These are phyloP conservation scores for Pueraria montana DNA, from an alignment of 306 rosid species.

Conservation along the genomic window DNA sequence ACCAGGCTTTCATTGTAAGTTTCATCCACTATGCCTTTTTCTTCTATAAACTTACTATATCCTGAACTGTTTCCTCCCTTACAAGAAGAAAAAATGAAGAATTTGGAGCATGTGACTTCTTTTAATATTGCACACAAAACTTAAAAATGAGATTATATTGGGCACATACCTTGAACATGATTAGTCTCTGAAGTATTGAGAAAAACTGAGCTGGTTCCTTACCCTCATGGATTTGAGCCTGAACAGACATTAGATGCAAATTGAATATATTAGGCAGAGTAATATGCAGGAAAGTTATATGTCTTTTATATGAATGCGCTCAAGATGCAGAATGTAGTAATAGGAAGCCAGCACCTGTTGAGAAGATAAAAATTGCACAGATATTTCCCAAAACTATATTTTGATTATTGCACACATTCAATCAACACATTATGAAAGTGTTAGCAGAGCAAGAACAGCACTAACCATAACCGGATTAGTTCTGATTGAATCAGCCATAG, in stretches of 20 bases:
- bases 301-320: neutral
- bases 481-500: slow-evolving; percentile 63
- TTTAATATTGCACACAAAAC: slow-evolving; percentile 20
- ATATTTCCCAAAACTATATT: slow-evolving; percentile 30
- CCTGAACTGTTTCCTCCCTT: slow-evolving; percentile 85
- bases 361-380: neutral
- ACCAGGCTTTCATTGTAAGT: slow-evolving; percentile 67
- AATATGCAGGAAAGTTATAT: slow-evolving; percentile 26
- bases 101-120: slow-evolving; percentile 24
- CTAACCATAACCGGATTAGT: slow-evolving; percentile 80
- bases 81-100: slow-evolving; percentile 38
- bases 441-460: slow-evolving; percentile 41
- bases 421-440: slow-evolving; percentile 28
- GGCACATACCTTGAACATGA: slow-evolving; percentile 75
- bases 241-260: slow-evolving; percentile 48
- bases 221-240: slow-evolving; percentile 83
- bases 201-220: slow-evolving; percentile 91
- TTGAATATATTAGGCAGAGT: slow-evolving; percentile 32
- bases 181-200: slow-evolving; percentile 71
- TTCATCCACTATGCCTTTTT: slow-evolving; percentile 67
- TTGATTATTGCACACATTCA: slow-evolving; percentile 15
- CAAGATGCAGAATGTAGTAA: slow-evolving; percentile 37
- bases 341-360: slow-evolving; percentile 19
- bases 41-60: slow-evolving; percentile 73
- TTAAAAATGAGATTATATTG: slow-evolving; percentile 43